phyloP scores from a whole-genome alignment of 2,329 filamentous ascomycete genomes.

The Hymenotorrendiella dingleyae region DNA sequence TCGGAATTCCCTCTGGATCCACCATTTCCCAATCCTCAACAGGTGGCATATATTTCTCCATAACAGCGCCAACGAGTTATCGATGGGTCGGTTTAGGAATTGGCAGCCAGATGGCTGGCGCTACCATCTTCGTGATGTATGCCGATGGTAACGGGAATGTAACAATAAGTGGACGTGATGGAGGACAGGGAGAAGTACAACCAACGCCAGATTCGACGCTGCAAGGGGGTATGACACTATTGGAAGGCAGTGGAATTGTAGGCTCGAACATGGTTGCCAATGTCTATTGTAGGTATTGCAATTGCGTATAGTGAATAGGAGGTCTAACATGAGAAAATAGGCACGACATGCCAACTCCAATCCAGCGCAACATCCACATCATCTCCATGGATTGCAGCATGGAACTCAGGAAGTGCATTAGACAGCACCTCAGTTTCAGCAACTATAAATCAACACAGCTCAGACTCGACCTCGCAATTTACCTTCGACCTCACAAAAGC shows the following conservation, averaged over 20 bases:
- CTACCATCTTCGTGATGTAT: conserved; percentile 57
- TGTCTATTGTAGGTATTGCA: conserved; percentile 40
- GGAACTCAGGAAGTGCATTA: conserved; percentile 21
- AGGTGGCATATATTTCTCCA: conserved; percentile 52
- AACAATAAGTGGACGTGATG: conserved; percentile 48
- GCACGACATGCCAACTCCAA: conserved; percentile 20
- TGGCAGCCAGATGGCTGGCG: conserved; percentile 46
- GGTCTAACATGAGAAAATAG: conserved; percentile 7
- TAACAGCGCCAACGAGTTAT: conserved; percentile 46
- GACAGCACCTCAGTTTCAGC: conserved; percentile 14
- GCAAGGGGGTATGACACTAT: conserved; percentile 27
- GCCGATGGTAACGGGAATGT: conserved; percentile 44
- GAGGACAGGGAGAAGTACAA: conserved; percentile 36
- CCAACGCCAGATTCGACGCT: conserved; percentile 41
- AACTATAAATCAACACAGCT: conserved; percentile 18
- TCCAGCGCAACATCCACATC: conserved; percentile 13
- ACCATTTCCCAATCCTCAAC: conserved; percentile 41
- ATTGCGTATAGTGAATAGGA: not conserved
- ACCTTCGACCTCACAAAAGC: conserved; percentile 25
- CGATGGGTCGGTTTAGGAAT: conserved; percentile 54
- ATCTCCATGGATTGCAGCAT: conserved; percentile 27
- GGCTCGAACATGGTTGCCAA: conserved; percentile 51
- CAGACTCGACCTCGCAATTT: conserved; percentile 10
- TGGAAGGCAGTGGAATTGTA: conserved; percentile 44
- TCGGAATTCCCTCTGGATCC: conserved; percentile 21